Base-by-base conservation (phyloP, 1,284 basidiomycete genomes). In the Coniophora puteana region DNA sequence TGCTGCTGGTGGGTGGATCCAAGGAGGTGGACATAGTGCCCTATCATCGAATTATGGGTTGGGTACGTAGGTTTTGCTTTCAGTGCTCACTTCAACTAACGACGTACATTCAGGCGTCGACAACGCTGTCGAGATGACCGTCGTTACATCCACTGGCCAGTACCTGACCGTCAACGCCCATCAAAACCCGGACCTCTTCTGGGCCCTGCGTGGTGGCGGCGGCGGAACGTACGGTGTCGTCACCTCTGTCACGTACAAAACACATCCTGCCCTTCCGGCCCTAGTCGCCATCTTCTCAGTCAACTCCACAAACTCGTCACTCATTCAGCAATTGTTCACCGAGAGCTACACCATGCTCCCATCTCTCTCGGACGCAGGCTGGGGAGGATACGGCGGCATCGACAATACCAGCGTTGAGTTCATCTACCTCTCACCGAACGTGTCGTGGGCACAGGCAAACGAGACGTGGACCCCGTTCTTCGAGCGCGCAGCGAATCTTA, bases 81-180 rank as follows among this genome's bases (percentile, higher is more conserved):
- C 26, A 27, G 14, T 14, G 10, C 14, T 14, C 14, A 10, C 14
- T 27, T 10, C 26, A 27, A 14, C 10, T n/a, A n/a, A n/a, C n/a
- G n/a, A n/a, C n/a, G n/a, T n/a, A n/a, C 8, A 14, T 21, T 28
- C 48, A 66, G 67, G 65, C n/a, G 63, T 66, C 8, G 67, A 69
- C 46, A 66, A 68, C 34, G 66, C 59, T 7, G 43, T 74, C 11
- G 49, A 70, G 38, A 65, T 68, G 34, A 62, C 55, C 5, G 51
- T 58, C 25, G 47, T 57, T 4, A 59, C 54, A 14, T 50, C 47
- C 4, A 44, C 53, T 37, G 52, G 52, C 7, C 11, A 33, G 6
- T 41, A 58, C 16, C 48, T 39, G 23, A 34, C 29, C 0, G 53
- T 16, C 6, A 55, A 55, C 13, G 47, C 51, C 27, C 40, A 26